Base-by-base conservation (phyloP, 371 early-diverging fungal species). In the Capillidium rhysosporum region DNA sequence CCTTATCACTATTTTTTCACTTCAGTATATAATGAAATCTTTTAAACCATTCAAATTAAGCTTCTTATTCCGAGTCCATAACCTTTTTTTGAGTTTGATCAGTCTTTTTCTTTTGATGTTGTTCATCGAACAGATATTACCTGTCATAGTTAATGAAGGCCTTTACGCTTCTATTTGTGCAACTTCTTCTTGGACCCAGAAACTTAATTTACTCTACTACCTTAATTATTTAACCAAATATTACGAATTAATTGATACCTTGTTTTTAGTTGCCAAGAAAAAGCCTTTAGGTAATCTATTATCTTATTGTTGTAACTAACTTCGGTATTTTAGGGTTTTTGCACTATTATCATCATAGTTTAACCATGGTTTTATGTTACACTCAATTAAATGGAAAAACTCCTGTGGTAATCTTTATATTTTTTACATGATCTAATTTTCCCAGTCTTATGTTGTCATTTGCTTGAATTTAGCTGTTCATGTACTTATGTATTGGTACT, bases 1-100 rank as follows among this genome's bases (percentile, higher is more conserved):
- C 66, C 67, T 81, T 44, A 58, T 74, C 30, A 70, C 80, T 60
- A 78, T 86, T 65, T 81, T 82, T 69, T 82, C 82, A 46, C 80
- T 79, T 20, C 82, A 78, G 54, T 57, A 61, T 52, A 58, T 82
- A 51, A 77, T 84, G 81, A 72, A 67, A 61, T 66, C 68, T 53
- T 61, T 68, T 24, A 66, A 76, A 49, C 72, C 80, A 29, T 73
- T 84, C 58, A 73, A 75, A 63, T 65, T 82, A 49, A 66, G 75
- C 60, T 55, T 67, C 52, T 58, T 80, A 28, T 81, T 81, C 55
- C 77, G 80, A 65, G 45, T 79, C 55, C 88, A 87, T 68, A 87
- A 87, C 65, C 59, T 77, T 26, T 47, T 80, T 54, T 71, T 87
- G 63, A 80, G 80, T 16, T 49, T 73, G 1, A 71, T 69, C 38